Base-by-base conservation (phyloP, 1,284 basidiomycete species). In the Ceratobasidium sp. region DNA sequence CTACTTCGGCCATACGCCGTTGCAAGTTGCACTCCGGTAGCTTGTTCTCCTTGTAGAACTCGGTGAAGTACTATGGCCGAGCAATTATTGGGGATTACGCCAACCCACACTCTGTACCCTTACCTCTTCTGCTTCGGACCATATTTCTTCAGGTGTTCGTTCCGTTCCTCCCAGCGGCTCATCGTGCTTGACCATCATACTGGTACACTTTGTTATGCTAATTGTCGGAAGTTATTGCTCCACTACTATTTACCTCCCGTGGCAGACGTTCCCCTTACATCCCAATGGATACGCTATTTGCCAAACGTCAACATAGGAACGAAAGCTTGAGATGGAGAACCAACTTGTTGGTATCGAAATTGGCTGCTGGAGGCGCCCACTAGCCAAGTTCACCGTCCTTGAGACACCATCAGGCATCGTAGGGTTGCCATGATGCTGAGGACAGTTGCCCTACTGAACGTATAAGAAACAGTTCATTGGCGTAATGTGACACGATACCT, bases 121-220 rank as follows among this genome's bases (percentile, higher is more conserved):
- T 34, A 66, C 63, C 63, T 66, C 63, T 37, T 66, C 63, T 3
- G 63, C 63, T 53, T 66, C 63, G 0, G 63, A 24, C 63, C 63
- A 66, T 1, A 66, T 11, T 27, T 66, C 63, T 31, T 66, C 63
- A 2, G 29, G 0, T 29, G 63, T 66, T 51, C 63, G 63, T 24
- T 66, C 63, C 63, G 31, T 51, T 51, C 63, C 63, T 11, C 63
- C 63, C 0, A 66, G 63, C 14, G 63, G 63, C 29, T 66, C 63
- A 34, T 66, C 63, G 24, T 66, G 63, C n/a, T 66, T 66, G 31
- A 66, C 63, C 63, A 66, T 66, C 63, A 66, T 66, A 22, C 63
- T 66, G 1, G n/a, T 19, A 22, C 2, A 22, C n/a, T 37, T 31
- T 3, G 31, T 22, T 9, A 29, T n/a, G 24, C 34, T 11, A 53